Evolutionary conservation across 352 stramenopile species (phyloP).

Genomic region (Hyaloperonospora arabidopsidis): DNA sequence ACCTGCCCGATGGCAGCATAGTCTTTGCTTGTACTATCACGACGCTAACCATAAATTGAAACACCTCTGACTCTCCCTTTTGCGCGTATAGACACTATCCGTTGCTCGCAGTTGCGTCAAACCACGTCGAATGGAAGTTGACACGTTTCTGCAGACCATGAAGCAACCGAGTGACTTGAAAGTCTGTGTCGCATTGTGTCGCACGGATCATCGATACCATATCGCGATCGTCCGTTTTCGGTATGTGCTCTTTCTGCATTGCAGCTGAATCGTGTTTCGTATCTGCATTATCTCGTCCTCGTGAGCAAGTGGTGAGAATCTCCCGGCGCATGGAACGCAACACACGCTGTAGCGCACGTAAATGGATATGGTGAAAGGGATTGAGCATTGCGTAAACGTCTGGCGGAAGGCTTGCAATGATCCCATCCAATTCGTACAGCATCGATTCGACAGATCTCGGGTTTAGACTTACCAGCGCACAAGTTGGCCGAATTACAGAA

Average conservation of each 20-base stretch:
- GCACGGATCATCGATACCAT: slow-evolving; percentile 5
- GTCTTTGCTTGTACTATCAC: slow-evolving; percentile 4
- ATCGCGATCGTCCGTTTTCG: slow-evolving; percentile 1
- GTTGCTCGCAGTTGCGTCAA: slow-evolving; percentile 7
- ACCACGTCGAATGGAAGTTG: slow-evolving; percentile 47
- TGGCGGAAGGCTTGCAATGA: slow-evolving; percentile 23
- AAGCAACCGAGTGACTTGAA: slow-evolving; percentile 24
- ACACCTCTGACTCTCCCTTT: slow-evolving; percentile 1
- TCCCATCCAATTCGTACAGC: slow-evolving; percentile 25
- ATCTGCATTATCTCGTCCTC: not conserved
- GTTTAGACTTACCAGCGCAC: slow-evolving; percentile 25
- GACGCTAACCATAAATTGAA: slow-evolving; percentile 7
- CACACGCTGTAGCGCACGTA: slow-evolving; percentile 22
- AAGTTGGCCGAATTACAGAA: slow-evolving; percentile 31
- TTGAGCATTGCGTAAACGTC: slow-evolving; percentile 44
- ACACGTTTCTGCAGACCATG: slow-evolving; percentile 31
- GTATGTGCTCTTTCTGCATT: slow-evolving; percentile 2
- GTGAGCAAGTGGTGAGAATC: slow-evolving; percentile 18
- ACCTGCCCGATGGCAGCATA: slow-evolving; percentile 22
- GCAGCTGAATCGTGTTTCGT: not conserved
- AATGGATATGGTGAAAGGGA: slow-evolving; percentile 25
- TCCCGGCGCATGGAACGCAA: slow-evolving; percentile 31
- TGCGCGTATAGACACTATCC: not conserved
- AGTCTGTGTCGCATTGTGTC: slow-evolving; percentile 26
- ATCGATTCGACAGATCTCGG: slow-evolving; percentile 18